Evolutionary conservation across 768 basidiomycete species (phyloP), one percentile per base, ranked within the genome.

Genomic region (Naganishia antarctica): DNA sequence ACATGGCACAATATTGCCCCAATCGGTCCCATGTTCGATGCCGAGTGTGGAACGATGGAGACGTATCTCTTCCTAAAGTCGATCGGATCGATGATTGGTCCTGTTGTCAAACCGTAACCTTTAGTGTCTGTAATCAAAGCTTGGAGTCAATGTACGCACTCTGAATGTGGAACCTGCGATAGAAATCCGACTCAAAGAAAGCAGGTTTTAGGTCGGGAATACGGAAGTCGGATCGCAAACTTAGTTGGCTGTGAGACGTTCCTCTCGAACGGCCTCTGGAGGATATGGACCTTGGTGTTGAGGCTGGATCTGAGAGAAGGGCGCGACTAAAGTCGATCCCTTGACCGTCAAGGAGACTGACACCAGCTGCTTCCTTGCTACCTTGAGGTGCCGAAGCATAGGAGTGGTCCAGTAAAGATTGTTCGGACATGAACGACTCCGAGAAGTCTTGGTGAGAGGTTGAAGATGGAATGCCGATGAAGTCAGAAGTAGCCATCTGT

Each of bases 111-210:
- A 25, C 31, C n/a, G 25, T 16, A 0, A 23, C 16, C 15, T 37
- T 60, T 25, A 21, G 23, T 16, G n/a, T n/a, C n/a, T n/a, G 23
- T 25, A 21, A 21, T 37, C 25, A 13, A 32, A n/a, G 32, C 34
- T 15, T 29, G 26, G 43, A 57, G 11, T 9, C 11, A n/a, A 5
- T 11, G n/a, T 9, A 78, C 82, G 76, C 75, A 93, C 92, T 85
- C 76, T 97, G 92, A 31, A 90, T 80, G 66, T 85, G 84, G 71
- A 96, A 90, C 79, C 87, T 85, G 32, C 82, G 81, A 82, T 90
- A 96, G 79, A 94, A 97, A 0, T 86, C 81, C 8, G 90, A 91
- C 32, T 80, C 80, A 74, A 96, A 90, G 76, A 97, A 94, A 59
- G 88, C 84, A 7, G 82, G 81, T 49, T 85, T 83, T 51, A 94